A percentile compares a stretch with the other conserved stretches of the same genome.
Evolutionary conservation across 2,329 filamentous ascomycete genomes (phyloP).

Genomic region (Capronia coronata): DNA sequence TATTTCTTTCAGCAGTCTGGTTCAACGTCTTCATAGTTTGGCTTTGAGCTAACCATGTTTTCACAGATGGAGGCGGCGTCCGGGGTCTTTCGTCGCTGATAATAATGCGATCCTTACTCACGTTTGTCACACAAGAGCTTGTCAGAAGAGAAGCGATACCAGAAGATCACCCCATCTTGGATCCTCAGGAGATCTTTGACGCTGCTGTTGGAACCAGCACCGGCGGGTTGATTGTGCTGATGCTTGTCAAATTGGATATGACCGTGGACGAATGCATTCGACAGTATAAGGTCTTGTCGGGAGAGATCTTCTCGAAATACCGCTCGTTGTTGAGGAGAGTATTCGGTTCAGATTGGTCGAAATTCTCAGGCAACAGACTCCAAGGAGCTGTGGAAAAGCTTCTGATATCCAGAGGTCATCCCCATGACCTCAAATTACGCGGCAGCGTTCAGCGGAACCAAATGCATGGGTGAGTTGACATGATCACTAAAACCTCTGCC

Average conservation of each 20-base stretch:
- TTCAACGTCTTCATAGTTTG: no score
- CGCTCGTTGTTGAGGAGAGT: slow-evolving; percentile 13
- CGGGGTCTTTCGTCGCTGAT: slow-evolving; percentile 36
- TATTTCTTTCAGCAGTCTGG: no score
- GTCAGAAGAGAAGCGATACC: slow-evolving; percentile 13
- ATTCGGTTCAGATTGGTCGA: slow-evolving; percentile 20
- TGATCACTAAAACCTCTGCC: neutral
- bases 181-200: slow-evolving; percentile 37
- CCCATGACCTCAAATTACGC: slow-evolving; percentile 11
- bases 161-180: slow-evolving; percentile 5
- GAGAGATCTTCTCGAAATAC: slow-evolving; percentile 18
- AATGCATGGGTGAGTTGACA: slow-evolving; percentile 10
- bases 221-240: slow-evolving; percentile 43
- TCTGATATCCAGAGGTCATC: slow-evolving; percentile 13
- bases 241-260: slow-evolving; percentile 45
- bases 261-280: slow-evolving; percentile 40
- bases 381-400: slow-evolving; percentile 16
- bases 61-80: slow-evolving; percentile 38
- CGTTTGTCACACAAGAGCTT: slow-evolving; percentile 26
- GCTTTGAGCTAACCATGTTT: no score
- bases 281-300: slow-evolving; percentile 37
- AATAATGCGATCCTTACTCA: slow-evolving; percentile 36
- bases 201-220: slow-evolving; percentile 37
- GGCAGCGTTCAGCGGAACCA: slow-evolving; percentile 6
- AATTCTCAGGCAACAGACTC: slow-evolving; percentile 17